phyloP scores from a whole-genome alignment of 352 stramenopile species.

The Phytophthora chlamydospora region DNA sequence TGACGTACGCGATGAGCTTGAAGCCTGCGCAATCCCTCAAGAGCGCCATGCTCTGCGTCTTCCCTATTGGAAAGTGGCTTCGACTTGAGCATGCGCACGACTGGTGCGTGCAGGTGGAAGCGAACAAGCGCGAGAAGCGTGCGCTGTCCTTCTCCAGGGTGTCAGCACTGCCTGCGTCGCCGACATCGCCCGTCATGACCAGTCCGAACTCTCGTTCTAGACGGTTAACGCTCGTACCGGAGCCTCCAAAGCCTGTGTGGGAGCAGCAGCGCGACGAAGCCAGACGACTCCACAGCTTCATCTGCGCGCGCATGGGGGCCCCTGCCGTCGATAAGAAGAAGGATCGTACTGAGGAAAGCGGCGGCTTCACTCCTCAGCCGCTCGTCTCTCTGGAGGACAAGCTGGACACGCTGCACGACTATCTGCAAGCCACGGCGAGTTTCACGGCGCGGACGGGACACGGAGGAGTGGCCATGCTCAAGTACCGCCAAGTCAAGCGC shows the following conservation, averaged over 20 bases:
- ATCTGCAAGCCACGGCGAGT: constrained; percentile 43
- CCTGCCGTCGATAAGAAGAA: constrained; percentile 35
- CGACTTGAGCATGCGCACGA: constrained; percentile 64
- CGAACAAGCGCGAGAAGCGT: constrained; percentile 51
- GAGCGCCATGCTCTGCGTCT: constrained; percentile 65
- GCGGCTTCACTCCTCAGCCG: constrained; percentile 54
- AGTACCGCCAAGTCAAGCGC: constrained; percentile 67
- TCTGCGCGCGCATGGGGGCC: constrained; percentile 63
- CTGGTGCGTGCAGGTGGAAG: constrained; percentile 71
- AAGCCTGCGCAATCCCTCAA: constrained; percentile 37
- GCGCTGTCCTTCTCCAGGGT: constrained; percentile 5
- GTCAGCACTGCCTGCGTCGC: background rate
- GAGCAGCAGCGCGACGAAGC: constrained; percentile 61
- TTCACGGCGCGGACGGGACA: constrained; percentile 15
- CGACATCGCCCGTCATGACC: background rate
- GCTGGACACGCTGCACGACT: constrained; percentile 66
- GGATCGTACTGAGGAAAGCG: constrained; percentile 34
- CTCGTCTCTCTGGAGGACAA: constrained; percentile 63
- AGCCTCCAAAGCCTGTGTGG: constrained; percentile 33
- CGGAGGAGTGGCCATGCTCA: constrained; percentile 46
- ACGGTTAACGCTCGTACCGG: constrained; percentile 1
- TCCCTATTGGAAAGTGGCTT: constrained; percentile 55
- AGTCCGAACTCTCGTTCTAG: constrained; percentile 10
- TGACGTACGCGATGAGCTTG: constrained; percentile 46
- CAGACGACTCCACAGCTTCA: constrained; percentile 59